Evolutionary conservation across 352 stramenopile genomes (phyloP).

Genomic region (Albugo laibachii): DNA sequence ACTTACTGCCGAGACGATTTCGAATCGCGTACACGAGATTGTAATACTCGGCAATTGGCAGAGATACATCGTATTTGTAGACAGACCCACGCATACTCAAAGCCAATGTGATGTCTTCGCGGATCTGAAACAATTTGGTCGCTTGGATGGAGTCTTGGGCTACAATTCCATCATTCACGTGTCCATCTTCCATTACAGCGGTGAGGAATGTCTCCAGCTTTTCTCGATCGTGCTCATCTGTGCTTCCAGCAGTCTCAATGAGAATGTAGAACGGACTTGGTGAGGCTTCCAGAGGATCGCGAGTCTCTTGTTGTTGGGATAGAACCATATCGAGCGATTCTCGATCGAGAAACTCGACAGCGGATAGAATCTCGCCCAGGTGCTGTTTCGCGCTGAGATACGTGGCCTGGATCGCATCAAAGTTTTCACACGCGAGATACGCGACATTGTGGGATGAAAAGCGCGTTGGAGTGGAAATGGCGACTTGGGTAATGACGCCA

Average conservation of each 20-base stretch:
- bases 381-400: slow-evolving; percentile 72
- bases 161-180: slow-evolving; percentile 82
- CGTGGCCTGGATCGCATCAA: slow-evolving; percentile 58
- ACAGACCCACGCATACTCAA: slow-evolving; percentile 75
- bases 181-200: slow-evolving; percentile 34
- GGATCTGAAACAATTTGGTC: slow-evolving; percentile 84
- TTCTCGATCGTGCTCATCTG: slow-evolving; percentile 79
- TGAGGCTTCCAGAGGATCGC: slow-evolving; percentile 32
- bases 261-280: slow-evolving; percentile 85
- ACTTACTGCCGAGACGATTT: slow-evolving; percentile 15
- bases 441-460: slow-evolving; percentile 73
- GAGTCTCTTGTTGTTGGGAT: slow-evolving; percentile 28
- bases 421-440: slow-evolving; percentile 81
- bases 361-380: slow-evolving; percentile 88
- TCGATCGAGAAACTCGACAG: slow-evolving; percentile 92
- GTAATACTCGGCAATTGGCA: slow-evolving; percentile 86
- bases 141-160: slow-evolving; percentile 84
- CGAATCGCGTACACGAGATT: slow-evolving; percentile 72
- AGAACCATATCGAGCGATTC: slow-evolving; percentile 77
- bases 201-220: slow-evolving; percentile 81
- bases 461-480: slow-evolving; percentile 50
- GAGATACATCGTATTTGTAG: slow-evolving; percentile 97
- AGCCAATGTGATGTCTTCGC: slow-evolving; percentile 86
- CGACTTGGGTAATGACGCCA: slow-evolving; percentile 86
- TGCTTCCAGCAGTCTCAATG: slow-evolving; percentile 89